Base-by-base conservation (phyloP, 2,329 filamentous ascomycete species). In the Cladophialophora immunda region DNA sequence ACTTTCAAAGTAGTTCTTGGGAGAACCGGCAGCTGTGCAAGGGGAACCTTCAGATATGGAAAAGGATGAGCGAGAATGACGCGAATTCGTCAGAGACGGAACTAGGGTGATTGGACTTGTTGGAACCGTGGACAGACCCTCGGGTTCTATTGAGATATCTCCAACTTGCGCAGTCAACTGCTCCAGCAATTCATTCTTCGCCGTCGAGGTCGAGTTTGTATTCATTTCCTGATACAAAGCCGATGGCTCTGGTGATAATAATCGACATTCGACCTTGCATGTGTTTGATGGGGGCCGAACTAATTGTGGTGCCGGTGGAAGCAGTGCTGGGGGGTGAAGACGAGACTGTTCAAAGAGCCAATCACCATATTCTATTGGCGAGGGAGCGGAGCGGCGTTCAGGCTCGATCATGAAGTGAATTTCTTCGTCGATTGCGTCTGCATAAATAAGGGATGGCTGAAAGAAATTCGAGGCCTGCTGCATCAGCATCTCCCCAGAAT, bases 11-110 rank as follows among this genome's bases (percentile, higher is more conserved):
- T 36, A 32, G 19, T 61, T 9, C 15, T 22, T 2, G 0, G 58
- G 15, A 4, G 58, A 61, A 13, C 22, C 17, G 13, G 27, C 19
- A 15, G 52, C 22, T 15, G 30, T 38, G 19, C 29, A 38, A 15
- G 47, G 32, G 29, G 58, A 61, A 1, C 30, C 30, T 9, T 61
- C 45, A 8, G 52, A 30, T 30, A 45, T 59, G 8, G 41, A 25
- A 34, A 38, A 34, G 2, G 58, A 61, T n/a, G 58, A 61, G 15
- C 55, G 38, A 13, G 68, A 68, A 11, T 63, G 34, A 5, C 53
- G 56, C 36, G 68, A 70, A 13, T 60, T 58, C n/a, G 66, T 68
- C 36, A 68, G 30, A 17, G 66, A 70, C 19, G 68, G 68, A n/a
- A 68, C 68, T 13, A 66, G 68, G 22, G 63, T 68, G 34, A 50